Evolutionary conservation across 1,139 yeast species (phyloP).

Genomic region (Meyerozyma guilliermondii): DNA sequence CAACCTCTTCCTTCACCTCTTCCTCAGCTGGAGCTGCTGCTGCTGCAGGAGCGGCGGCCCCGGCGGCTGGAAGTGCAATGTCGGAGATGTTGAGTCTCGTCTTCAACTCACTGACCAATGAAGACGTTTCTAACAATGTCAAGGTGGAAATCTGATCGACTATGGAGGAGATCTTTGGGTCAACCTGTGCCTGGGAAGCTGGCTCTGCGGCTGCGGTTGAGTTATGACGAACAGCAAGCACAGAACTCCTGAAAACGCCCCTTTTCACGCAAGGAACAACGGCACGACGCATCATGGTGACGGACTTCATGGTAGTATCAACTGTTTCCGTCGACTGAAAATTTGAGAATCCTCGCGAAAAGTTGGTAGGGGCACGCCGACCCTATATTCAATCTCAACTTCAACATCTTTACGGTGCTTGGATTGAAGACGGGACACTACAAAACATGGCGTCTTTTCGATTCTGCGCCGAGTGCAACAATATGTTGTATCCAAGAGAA

Average conservation of each 20-base stretch:
- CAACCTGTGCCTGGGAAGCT: constrained; percentile 48
- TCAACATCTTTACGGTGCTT: not conserved
- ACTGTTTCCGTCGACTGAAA: constrained; percentile 1
- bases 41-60: constrained; percentile 65
- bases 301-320: constrained; percentile 11
- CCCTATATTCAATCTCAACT: not conserved
- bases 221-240: constrained; percentile 41
- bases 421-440: not conserved
- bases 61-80: constrained; percentile 77
- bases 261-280: constrained; percentile 31
- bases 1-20: constrained; percentile 73
- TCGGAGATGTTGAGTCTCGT: constrained; percentile 87
- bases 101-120: constrained; percentile 79
- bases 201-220: constrained; percentile 40
- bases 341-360: not conserved
- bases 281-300: constrained; percentile 33
- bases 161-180: constrained; percentile 81
- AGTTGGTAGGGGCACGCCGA: constrained; percentile 1
- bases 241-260: not conserved
- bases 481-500: constrained; percentile 98
- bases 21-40: constrained; percentile 70
- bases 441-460: constrained; percentile 75
- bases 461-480: constrained; percentile 93
- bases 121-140: constrained; percentile 85
- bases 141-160: constrained; percentile 88